Evolutionary conservation across 805 yeast species (phyloP).

Genomic region (Sugiyamaella smithiae): DNA sequence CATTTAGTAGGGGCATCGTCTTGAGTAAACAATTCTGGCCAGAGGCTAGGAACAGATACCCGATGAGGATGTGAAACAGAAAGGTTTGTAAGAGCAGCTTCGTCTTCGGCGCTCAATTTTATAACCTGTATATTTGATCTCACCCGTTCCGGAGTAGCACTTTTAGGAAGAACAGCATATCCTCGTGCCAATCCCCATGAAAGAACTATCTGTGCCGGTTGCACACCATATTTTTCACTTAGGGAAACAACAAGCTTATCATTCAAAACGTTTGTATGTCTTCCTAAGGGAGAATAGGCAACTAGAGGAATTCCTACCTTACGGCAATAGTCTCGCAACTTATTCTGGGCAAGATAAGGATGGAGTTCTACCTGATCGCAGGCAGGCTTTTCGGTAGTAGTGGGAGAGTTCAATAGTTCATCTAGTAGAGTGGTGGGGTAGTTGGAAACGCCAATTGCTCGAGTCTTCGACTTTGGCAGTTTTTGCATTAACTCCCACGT

Average conservation of each 20-base stretch:
- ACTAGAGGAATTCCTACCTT: slow-evolving; percentile 54
- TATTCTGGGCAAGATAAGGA: slow-evolving; percentile 64
- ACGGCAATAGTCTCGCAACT: slow-evolving; percentile 50
- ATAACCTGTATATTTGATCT: slow-evolving; percentile 37
- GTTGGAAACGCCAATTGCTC: slow-evolving; percentile 75
- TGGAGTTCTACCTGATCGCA: slow-evolving; percentile 76
- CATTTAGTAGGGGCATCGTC: slow-evolving; percentile 6
- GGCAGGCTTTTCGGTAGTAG: slow-evolving; percentile 52
- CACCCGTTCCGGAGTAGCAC: slow-evolving; percentile 65
- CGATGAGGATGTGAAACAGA: slow-evolving; percentile 49
- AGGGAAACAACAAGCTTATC: slow-evolving; percentile 48
- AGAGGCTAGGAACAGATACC: slow-evolving; percentile 37
- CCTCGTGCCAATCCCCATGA: slow-evolving; percentile 81
- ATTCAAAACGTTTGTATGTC: slow-evolving; percentile 52
- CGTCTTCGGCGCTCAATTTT: slow-evolving; percentile 43
- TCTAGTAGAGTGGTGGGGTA: slow-evolving; percentile 52
- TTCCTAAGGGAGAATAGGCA: slow-evolving; percentile 76
- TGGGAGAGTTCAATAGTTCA: slow-evolving; percentile 42
- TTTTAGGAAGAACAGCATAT: slow-evolving; percentile 73
- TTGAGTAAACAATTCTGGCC: slow-evolving; percentile 43
- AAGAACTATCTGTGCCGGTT: slow-evolving; percentile 63
- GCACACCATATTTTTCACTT: slow-evolving; percentile 53
- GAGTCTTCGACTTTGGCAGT: slow-evolving; percentile 48
- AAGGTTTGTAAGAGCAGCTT: slow-evolving; percentile 32
- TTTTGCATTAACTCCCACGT: slow-evolving; percentile 65